These are phyloP conservation scores for Phytopythium mirpurense DNA, from an alignment of 352 stramenopile genomes.

Conservation along the genomic window DNA sequence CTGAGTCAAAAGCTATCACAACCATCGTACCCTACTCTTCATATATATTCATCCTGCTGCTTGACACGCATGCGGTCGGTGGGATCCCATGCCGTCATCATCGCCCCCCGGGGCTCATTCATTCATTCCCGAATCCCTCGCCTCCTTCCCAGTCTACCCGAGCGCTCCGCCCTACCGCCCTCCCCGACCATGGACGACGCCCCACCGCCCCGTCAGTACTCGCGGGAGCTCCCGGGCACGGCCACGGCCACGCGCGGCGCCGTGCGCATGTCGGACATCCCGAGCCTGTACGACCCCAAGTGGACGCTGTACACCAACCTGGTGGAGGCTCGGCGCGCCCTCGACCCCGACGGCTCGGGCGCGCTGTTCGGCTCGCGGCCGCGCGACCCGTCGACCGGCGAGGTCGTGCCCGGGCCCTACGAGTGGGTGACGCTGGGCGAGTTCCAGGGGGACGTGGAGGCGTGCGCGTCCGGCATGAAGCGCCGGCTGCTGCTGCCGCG, in stretches of 20 bases:
- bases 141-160: too few species aligned
- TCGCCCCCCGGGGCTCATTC: too few species aligned
- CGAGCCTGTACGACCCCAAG: slow-evolving; percentile 28
- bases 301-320: slow-evolving; percentile 61
- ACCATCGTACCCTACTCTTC: background rate
- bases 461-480: slow-evolving; percentile 34
- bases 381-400: slow-evolving; percentile 27
- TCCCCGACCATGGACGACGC: background rate
- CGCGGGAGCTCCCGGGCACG: slow-evolving; percentile 15
- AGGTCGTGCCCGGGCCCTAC: slow-evolving; percentile 25
- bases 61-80: too few species aligned
- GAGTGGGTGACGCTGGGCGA: slow-evolving; percentile 62
- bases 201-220: slow-evolving; percentile 1
- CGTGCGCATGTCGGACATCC: slow-evolving; percentile 24
- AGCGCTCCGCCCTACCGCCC: too few species aligned
- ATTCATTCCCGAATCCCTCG: background rate
- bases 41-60: background rate
- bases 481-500: slow-evolving; percentile 31
- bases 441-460: slow-evolving; percentile 45
- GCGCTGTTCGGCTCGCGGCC: slow-evolving; percentile 52
- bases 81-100: slow-evolving; percentile 1
- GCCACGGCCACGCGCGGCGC: slow-evolving; percentile 23
- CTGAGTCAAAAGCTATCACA: too few species aligned
- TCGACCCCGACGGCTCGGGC: slow-evolving; percentile 42
- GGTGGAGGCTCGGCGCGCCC: slow-evolving; percentile 24